Conservation (phyloP, 2,329 filamentous ascomycete genomes). For the Colletotrichum abscissum region DNA sequence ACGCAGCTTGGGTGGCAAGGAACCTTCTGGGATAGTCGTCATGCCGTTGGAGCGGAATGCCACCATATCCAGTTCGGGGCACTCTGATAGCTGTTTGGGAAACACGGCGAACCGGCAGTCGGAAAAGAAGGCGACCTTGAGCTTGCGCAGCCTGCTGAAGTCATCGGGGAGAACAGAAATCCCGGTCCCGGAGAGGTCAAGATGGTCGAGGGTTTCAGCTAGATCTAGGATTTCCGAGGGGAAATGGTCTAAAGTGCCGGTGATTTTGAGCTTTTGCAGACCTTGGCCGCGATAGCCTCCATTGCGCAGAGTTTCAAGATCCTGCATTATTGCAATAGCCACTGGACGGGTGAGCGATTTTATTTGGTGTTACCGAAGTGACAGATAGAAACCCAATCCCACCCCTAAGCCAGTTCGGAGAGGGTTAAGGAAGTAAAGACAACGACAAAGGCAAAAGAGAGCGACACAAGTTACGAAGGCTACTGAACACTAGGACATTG, state of each 20-base stretch:
- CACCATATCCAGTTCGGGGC: slow-evolving; percentile 59
- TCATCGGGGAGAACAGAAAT: slow-evolving; percentile 53
- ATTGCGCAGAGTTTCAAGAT: slow-evolving; percentile 43
- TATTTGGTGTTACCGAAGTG: background rate
- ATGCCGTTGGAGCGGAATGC: slow-evolving; percentile 60
- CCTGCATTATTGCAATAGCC: slow-evolving; percentile 41
- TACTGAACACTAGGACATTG: background rate
- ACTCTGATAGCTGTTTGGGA: slow-evolving; percentile 53
- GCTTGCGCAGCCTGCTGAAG: slow-evolving; percentile 52
- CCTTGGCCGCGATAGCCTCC: slow-evolving; percentile 45
- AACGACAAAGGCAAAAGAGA: background rate
- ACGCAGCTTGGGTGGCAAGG: slow-evolving; percentile 54
- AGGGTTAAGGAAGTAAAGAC: background rate
- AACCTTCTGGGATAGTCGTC: slow-evolving; percentile 51
- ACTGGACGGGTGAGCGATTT: background rate
- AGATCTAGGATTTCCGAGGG: slow-evolving; percentile 54
- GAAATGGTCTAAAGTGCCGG: slow-evolving; percentile 46
- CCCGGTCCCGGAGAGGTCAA: slow-evolving; percentile 60
- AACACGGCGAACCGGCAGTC: slow-evolving; percentile 56
- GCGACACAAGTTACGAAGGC: background rate
- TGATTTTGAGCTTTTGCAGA: slow-evolving; percentile 49
- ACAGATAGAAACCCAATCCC: background rate
- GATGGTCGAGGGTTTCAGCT: slow-evolving; percentile 53
- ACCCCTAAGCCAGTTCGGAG: background rate
- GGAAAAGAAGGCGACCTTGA: slow-evolving; percentile 60